Evolutionary conservation across 2,329 filamentous ascomycete genomes (phyloP).

Genomic region (Colletotrichum tofieldiae): DNA sequence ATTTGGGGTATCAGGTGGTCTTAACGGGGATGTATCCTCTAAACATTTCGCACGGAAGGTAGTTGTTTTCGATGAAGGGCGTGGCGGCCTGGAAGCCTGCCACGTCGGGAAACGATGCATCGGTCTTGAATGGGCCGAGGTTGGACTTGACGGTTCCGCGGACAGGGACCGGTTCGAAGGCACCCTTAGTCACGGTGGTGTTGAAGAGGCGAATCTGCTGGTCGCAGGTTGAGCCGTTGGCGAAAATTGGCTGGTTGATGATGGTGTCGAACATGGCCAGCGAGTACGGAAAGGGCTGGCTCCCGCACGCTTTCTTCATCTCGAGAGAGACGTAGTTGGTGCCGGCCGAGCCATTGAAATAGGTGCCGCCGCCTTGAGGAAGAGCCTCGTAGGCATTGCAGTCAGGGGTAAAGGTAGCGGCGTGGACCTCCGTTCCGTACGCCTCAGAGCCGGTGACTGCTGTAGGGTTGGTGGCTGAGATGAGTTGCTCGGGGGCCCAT

Average conservation of each 20-base stretch:
- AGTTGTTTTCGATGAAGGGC: constrained; percentile 45
- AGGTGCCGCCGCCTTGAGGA: constrained; percentile 41
- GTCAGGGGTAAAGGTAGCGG: constrained; percentile 61
- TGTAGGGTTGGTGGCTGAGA: constrained; percentile 58
- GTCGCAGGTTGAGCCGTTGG: constrained; percentile 58
- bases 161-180: constrained; percentile 49
- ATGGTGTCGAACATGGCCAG: constrained; percentile 64
- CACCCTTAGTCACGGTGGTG: constrained; percentile 56
- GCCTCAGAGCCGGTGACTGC: constrained; percentile 61
- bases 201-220: constrained; percentile 63
- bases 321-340: constrained; percentile 41
- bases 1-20: constrained; percentile 38
- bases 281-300: constrained; percentile 51
- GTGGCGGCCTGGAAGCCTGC: constrained; percentile 41
- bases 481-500: constrained; percentile 64
- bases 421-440: constrained; percentile 62
- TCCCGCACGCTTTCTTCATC: constrained; percentile 39
- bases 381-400: constrained; percentile 65
- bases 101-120: constrained; percentile 27
- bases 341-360: constrained; percentile 42
- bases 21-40: constrained; percentile 41
- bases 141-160: constrained; percentile 46
- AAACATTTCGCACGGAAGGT: constrained; percentile 43
- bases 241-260: constrained; percentile 69
- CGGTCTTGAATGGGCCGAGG: constrained; percentile 47